A percentile compares a stretch with the other conserved stretches of the same genome.
Evolutionary conservation across 352 stramenopile species (phyloP).

Genomic region (Phytophthora tentaculata): DNA sequence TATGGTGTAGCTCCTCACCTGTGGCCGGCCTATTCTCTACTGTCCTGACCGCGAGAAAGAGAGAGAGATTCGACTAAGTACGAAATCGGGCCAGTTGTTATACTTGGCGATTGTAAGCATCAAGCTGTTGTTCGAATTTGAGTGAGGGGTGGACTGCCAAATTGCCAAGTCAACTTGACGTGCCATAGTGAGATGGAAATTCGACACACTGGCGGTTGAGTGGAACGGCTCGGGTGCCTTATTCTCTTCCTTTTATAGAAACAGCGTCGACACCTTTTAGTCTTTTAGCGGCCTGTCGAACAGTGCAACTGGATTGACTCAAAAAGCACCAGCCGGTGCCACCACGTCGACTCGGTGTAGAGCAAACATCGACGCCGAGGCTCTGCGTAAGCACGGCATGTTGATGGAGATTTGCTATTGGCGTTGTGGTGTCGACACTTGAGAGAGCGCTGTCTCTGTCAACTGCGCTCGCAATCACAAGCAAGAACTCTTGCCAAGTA

Average conservation of each 20-base stretch:
- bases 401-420: not conserved
- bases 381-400: not conserved
- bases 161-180: not conserved
- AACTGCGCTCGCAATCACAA: not conserved
- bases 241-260: not conserved
- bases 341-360: not conserved
- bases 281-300: constrained; percentile 20
- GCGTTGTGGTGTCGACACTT: not conserved
- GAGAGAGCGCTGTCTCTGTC: not conserved
- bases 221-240: not conserved
- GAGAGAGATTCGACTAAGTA: constrained; percentile 23
- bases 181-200: not conserved
- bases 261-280: not conserved
- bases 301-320: constrained; percentile 23
- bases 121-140: constrained; percentile 1
- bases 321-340: constrained; percentile 7
- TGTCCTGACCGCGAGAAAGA: constrained; percentile 25
- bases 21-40: constrained; percentile 20
- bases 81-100: constrained; percentile 42
- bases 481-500: not conserved
- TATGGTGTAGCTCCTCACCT: constrained; percentile 15
- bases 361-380: not conserved
- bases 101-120: constrained; percentile 25
- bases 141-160: not conserved
- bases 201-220: not conserved